Conservation (phyloP, 1,284 basidiomycete species). For the Serendipita sp. region DNA sequence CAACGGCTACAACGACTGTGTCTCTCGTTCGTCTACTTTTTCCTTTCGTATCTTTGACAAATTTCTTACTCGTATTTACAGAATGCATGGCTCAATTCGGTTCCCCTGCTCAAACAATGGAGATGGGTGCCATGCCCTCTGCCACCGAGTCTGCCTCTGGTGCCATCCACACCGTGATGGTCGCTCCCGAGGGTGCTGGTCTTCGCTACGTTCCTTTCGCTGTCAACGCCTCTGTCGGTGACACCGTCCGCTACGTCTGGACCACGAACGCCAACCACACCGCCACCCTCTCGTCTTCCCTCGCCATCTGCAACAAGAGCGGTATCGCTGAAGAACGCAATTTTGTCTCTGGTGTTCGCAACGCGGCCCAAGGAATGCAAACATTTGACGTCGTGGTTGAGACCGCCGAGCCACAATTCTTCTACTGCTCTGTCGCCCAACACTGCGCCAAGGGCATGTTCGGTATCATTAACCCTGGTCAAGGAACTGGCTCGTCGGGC, state of each 20-base stretch:
- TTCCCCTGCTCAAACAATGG: conserved; percentile 23
- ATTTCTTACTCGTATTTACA: conserved; percentile 16
- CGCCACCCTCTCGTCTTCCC: conserved; percentile 55
- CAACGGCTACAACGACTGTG: conserved; percentile 49
- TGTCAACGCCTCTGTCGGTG: conserved; percentile 56
- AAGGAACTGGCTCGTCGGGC: conserved; percentile 24
- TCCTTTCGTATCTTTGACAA: not conserved
- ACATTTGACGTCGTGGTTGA: conserved; percentile 42
- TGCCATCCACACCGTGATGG: conserved; percentile 55
- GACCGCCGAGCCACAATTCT: conserved; percentile 43
- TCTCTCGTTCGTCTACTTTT: conserved; percentile 38
- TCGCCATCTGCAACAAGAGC: conserved; percentile 57
- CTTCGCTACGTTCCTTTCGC: conserved; percentile 60
- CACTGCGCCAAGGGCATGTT: conserved; percentile 73
- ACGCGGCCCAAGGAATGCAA: conserved; percentile 44
- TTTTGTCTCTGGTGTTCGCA: conserved; percentile 50
- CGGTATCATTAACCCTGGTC: conserved; percentile 56
- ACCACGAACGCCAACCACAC: conserved; percentile 52
- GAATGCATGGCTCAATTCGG: conserved; percentile 53
- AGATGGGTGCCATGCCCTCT: conserved; percentile 7
- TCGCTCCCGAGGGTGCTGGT: conserved; percentile 51
- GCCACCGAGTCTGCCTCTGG: conserved; percentile 20
- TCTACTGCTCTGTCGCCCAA: conserved; percentile 50
- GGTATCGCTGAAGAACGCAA: conserved; percentile 22
- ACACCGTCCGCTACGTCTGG: conserved; percentile 63